These are phyloP conservation scores for Phialemoniopsis sp. DNA, from an alignment of 2,329 filamentous ascomycete genomes.

Conservation along the genomic window DNA sequence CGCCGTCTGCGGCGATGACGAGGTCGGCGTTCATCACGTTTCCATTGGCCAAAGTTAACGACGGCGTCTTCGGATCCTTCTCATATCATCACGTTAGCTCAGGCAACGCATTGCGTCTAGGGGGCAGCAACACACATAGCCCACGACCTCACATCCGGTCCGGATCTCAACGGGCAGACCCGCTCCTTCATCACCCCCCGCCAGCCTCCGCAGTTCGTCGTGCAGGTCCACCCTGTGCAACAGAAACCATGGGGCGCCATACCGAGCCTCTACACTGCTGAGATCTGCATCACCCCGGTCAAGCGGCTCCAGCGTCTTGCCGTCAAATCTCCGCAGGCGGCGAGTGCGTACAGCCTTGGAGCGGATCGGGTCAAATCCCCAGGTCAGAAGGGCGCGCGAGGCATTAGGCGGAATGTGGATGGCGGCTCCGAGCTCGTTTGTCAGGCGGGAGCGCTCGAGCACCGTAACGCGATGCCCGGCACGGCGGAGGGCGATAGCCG, in stretches of 20 bases:
- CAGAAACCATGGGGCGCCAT: slow-evolving; percentile 12
- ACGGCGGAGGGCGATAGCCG: slow-evolving; percentile 20
- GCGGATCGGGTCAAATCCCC: slow-evolving; percentile 22
- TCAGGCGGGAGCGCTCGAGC: slow-evolving; percentile 19
- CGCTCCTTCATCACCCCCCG: slow-evolving; percentile 13
- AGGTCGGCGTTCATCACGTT: slow-evolving; percentile 24
- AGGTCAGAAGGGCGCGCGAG: slow-evolving; percentile 20
- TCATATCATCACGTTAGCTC: too few relatives aligned
- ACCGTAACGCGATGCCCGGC: slow-evolving; percentile 19
- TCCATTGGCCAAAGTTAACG: slow-evolving; percentile 16
- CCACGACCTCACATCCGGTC: too few relatives aligned
- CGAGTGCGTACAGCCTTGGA: slow-evolving; percentile 12
- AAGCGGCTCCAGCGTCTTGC: slow-evolving; percentile 1
- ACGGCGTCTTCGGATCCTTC: too few relatives aligned
- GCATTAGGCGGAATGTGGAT: slow-evolving; percentile 31
- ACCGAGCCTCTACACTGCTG: background rate
- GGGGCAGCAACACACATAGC: background rate
- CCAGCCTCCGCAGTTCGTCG: slow-evolving; percentile 24
- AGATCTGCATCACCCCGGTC: slow-evolving; percentile 1
- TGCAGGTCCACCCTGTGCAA: slow-evolving; percentile 37
- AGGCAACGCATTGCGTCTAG: too few relatives aligned
- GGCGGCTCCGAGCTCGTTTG: slow-evolving; percentile 34
- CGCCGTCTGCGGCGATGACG: slow-evolving; percentile 33
- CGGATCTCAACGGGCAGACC: slow-evolving; percentile 15
- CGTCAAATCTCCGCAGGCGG: slow-evolving; percentile 2